Evolutionary conservation across 805 yeast genomes (phyloP).

Genomic region (Sugiyamaella qingdaonensis): DNA sequence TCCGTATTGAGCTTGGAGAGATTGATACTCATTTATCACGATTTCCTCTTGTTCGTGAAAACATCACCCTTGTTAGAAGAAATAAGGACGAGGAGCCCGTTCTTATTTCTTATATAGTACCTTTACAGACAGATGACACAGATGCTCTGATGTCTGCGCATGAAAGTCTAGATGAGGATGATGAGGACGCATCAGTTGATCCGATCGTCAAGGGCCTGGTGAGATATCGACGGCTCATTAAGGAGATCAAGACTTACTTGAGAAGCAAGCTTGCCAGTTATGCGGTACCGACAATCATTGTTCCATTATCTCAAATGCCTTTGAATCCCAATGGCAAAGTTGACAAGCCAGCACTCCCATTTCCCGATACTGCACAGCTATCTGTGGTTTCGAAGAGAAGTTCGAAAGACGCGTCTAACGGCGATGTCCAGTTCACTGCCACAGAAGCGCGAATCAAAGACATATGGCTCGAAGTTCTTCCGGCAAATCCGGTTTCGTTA

Average conservation of each 20-base stretch:
- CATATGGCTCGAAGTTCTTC: conserved; percentile 81
- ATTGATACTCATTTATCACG: conserved; percentile 96
- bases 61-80: conserved; percentile 84
- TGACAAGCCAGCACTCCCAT: conserved; percentile 94
- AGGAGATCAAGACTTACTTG: conserved; percentile 74
- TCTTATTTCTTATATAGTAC: conserved; percentile 86
- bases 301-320: conserved; percentile 82
- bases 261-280: conserved; percentile 87
- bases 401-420: conserved; percentile 39
- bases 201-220: conserved; percentile 79
- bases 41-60: conserved; percentile 88
- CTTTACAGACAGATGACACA: conserved; percentile 40
- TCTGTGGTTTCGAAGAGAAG: conserved; percentile 56
- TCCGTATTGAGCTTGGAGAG: conserved; percentile 97
- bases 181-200: conserved; percentile 39
- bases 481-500: conserved; percentile 75
- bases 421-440: conserved; percentile 47
- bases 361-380: conserved; percentile 86
- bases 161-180: conserved; percentile 34
- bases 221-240: conserved; percentile 68
- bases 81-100: conserved; percentile 92
- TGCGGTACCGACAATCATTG: conserved; percentile 88
- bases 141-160: conserved; percentile 40
- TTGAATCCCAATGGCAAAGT: conserved; percentile 97
- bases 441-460: conserved; percentile 69